Evolutionary conservation across 148 eudicot species (phyloP).

Genomic region (Heliosperma pusillum): DNA sequence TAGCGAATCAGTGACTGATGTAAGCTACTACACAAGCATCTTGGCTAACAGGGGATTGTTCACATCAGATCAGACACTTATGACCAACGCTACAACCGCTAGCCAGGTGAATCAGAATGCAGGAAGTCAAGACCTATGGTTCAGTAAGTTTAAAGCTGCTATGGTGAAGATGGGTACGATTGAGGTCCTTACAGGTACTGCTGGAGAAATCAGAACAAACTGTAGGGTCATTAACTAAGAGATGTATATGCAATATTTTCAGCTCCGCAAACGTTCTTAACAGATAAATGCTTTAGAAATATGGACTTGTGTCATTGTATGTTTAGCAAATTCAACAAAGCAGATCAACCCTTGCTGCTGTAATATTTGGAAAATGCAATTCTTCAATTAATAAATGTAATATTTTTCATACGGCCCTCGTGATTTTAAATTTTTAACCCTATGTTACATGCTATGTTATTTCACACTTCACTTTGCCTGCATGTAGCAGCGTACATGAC

Average conservation of each 20-base stretch:
- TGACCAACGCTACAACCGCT: constrained; percentile 28
- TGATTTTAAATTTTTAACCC: not conserved
- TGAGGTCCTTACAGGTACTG: constrained; percentile 32
- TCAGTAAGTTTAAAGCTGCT: constrained; percentile 42
- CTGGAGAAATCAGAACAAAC: constrained; percentile 28
- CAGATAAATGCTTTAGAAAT: not conserved
- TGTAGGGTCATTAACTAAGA: constrained; percentile 21
- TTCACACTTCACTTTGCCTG: too few relatives aligned
- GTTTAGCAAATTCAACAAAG: not conserved
- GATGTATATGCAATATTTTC: not conserved
- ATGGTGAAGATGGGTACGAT: constrained; percentile 63
- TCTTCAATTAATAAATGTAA: not conserved
- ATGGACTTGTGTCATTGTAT: not conserved
- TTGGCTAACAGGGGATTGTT: constrained; percentile 15
- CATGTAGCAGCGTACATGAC: too few relatives aligned
- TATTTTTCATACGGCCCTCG: not conserved
- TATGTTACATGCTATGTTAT: not conserved
- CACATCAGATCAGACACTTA: constrained; percentile 36
- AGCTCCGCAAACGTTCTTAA: not conserved
- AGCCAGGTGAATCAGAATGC: constrained; percentile 40
- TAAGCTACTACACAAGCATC: constrained; percentile 18
- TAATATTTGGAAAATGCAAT: not conserved
- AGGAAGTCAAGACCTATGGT: constrained; percentile 31
- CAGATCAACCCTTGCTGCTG: not conserved
- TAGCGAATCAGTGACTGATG: constrained; percentile 16